phyloP scores from a whole-genome alignment of 225 moss, liverwort and hornwort genomes.

The Antitrichia curtipendula region DNA sequence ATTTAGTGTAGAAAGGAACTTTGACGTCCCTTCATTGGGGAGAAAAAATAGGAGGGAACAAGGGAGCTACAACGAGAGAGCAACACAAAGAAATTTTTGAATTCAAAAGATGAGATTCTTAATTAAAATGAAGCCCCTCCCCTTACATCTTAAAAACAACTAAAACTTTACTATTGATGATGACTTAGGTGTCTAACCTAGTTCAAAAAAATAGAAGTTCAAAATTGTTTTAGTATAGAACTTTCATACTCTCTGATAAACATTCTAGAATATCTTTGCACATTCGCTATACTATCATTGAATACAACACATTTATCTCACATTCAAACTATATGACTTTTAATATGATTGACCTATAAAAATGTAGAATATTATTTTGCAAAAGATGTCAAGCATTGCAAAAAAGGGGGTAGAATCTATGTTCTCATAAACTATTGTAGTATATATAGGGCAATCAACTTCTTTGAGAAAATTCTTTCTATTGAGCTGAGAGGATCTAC shows the following conservation, averaged over 20 bases:
- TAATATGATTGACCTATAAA: neutral
- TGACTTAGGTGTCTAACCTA: neutral
- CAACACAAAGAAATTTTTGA: neutral
- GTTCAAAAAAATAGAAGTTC: rapidly evolving
- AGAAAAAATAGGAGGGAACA: neutral
- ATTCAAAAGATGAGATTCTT: neutral
- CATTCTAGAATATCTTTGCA: neutral
- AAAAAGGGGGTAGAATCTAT: rapidly evolving
- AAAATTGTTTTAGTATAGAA: neutral
- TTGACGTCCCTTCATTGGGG: rapidly evolving
- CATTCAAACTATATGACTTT: neutral
- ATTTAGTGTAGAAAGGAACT: too few relatives aligned
- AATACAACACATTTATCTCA: neutral
- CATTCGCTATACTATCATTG: neutral
- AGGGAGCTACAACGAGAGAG: neutral
- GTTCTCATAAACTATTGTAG: neutral
- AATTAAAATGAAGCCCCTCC: neutral
- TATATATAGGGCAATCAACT: neutral
- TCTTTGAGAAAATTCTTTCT: neutral
- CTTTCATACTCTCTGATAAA: rapidly evolving
- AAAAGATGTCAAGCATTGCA: neutral
- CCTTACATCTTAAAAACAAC: neutral
- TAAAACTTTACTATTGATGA: neutral
- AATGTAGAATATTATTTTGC: too few relatives aligned
- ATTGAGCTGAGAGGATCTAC: neutral